These are phyloP conservation scores for Sutorius australiensis DNA, from an alignment of 768 basidiomycete species.

Conservation along the genomic window DNA sequence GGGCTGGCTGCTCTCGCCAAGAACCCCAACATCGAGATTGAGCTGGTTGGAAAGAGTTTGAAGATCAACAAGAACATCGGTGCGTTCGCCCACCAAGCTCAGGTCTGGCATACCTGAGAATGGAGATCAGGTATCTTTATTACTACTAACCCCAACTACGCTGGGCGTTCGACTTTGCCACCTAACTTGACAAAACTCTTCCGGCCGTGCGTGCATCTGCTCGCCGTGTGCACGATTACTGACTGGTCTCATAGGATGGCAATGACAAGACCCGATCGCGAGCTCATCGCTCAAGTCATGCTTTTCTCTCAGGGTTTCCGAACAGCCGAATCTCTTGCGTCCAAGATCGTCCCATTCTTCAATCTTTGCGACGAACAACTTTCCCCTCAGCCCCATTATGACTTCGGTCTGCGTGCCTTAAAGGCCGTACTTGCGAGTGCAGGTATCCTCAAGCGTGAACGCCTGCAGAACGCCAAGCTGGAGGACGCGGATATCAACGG, in stretches of 20 bases:
- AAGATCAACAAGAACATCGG: conserved; percentile 95
- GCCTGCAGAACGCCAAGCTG: conserved; percentile 49
- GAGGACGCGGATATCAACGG: conserved; percentile 43
- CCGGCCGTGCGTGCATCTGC: conserved; percentile 64
- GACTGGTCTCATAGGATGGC: conserved; percentile 67
- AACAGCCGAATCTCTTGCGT: conserved; percentile 94
- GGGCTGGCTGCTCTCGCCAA: conserved; percentile 80
- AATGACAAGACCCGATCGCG: conserved; percentile 97
- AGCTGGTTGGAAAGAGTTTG: conserved; percentile 90
- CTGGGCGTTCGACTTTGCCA: conserved; percentile 88
- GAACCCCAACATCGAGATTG: conserved; percentile 88
- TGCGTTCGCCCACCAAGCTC: conserved; percentile 22
- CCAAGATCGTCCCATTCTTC: conserved; percentile 99
- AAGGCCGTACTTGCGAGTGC: conserved; percentile 96
- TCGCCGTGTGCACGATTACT: not conserved
- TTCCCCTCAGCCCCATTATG: conserved; percentile 96
- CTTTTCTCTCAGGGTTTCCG: conserved; percentile 99
- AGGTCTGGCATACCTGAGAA: conserved; percentile 2
- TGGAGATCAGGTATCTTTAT: conserved; percentile 81
- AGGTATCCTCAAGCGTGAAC: conserved; percentile 94
- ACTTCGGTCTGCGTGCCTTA: conserved; percentile 95
- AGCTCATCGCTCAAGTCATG: conserved; percentile 99
- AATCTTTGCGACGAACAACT: conserved; percentile 97
- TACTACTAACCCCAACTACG: conserved; percentile 98
- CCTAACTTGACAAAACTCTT: conserved; percentile 91